A percentile compares a stretch with the other conserved stretches of the same genome.
These are phyloP conservation scores for Fermentozyma sake DNA, from an alignment of 1,139 yeast species.

Conservation along the genomic window DNA sequence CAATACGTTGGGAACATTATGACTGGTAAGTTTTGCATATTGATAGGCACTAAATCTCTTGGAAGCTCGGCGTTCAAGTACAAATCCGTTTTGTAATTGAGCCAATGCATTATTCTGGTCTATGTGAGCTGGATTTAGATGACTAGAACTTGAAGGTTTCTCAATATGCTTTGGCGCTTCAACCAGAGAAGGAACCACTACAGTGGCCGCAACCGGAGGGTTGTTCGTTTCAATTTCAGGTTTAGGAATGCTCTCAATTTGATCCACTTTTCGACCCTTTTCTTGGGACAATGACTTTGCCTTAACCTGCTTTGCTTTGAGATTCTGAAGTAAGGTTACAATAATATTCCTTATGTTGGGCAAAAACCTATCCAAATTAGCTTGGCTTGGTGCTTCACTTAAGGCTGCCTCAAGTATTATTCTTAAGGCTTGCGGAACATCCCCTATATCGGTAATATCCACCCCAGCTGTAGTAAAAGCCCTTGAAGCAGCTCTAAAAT, in stretches of 20 bases:
- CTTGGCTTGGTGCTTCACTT: constrained; percentile 82
- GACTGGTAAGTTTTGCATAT: constrained; percentile 70
- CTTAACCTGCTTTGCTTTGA: constrained; percentile 72
- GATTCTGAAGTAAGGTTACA: constrained; percentile 70
- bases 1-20: constrained; percentile 24
- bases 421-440: constrained; percentile 71
- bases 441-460: constrained; percentile 66
- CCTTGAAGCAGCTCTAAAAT: constrained; percentile 80
- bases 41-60: constrained; percentile 91
- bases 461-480: constrained; percentile 68
- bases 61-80: constrained; percentile 86
- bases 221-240: background rate
- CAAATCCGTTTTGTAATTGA: constrained; percentile 75
- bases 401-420: constrained; percentile 81
- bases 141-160: constrained; percentile 4
- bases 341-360: constrained; percentile 88
- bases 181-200: constrained; percentile 2
- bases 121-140: constrained; percentile 2
- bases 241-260: constrained; percentile 4
- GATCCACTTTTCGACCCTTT: constrained; percentile 8
- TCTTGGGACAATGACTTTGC: constrained; percentile 37
- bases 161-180: constrained; percentile 5
- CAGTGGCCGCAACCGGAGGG: too few relatives aligned
- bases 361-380: constrained; percentile 70
- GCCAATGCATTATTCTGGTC: constrained; percentile 52